Evolutionary conservation across 768 basidiomycete genomes (phyloP).

Genomic region (Termitomyces eurrhizus): DNA sequence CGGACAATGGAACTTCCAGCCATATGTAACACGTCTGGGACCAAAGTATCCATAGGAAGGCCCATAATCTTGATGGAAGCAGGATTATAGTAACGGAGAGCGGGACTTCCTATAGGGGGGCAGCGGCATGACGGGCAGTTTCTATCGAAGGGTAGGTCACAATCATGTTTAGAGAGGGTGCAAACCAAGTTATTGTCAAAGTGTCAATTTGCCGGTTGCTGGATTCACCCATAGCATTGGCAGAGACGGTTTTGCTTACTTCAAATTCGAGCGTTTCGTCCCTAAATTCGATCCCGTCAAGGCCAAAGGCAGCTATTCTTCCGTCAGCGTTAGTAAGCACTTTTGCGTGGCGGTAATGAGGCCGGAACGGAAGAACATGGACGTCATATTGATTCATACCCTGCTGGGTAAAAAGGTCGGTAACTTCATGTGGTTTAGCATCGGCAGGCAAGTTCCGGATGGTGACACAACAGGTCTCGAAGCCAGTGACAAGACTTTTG

Average conservation of each 20-base stretch:
- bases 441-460: conserved; percentile 43
- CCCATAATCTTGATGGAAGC: conserved; percentile 41
- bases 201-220: conserved; percentile 29
- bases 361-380: conserved; percentile 29
- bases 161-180: conserved; percentile 42
- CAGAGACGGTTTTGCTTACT: conserved; percentile 32
- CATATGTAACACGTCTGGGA: conserved; percentile 24
- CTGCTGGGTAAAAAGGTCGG: conserved; percentile 37
- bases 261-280: conserved; percentile 39
- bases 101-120: conserved; percentile 22
- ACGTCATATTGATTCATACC: conserved; percentile 33
- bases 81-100: conserved; percentile 21
- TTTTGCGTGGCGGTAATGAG: conserved; percentile 27
- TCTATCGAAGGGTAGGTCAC: conserved; percentile 35
- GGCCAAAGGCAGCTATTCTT: conserved; percentile 31
- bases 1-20: conserved; percentile 23
- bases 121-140: conserved; percentile 31
- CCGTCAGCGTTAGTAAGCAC: no score
- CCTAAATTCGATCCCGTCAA: conserved; percentile 48
- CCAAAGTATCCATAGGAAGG: conserved; percentile 27
- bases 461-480: conserved; percentile 46
- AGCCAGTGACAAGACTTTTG: conserved; percentile 40
- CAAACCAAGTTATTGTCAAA: conserved; percentile 48
- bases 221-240: conserved; percentile 39
- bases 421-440: conserved; percentile 35